A percentile compares a stretch with the other conserved stretches of the same genome.
phyloP scores from a whole-genome alignment of 768 basidiomycete species.

The Serendipita vermifera region DNA sequence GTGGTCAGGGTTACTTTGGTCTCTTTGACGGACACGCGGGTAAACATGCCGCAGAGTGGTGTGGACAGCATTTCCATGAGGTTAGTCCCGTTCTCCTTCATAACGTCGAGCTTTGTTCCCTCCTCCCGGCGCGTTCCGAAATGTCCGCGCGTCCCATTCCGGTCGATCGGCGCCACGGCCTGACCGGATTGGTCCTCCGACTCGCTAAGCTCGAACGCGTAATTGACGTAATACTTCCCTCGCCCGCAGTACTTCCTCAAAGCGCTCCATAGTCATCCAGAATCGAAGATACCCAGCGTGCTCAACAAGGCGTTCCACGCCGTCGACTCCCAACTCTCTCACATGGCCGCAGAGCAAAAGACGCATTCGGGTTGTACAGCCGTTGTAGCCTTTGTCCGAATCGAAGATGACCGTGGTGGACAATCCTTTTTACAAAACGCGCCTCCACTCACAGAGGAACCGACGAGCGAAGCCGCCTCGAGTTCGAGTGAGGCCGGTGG shows the following conservation, averaged over 20 bases:
- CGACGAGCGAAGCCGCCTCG: conserved; percentile 25
- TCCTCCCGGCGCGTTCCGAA: too few relatives aligned
- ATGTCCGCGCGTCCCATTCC: too few relatives aligned
- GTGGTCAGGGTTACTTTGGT: conserved; percentile 96
- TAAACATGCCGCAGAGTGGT: conserved; percentile 98
- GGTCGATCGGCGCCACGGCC: neutral
- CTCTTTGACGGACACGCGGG: conserved; percentile 98
- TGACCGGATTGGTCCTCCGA: neutral
- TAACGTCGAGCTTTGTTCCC: too few relatives aligned
- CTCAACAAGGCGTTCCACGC: conserved; percentile 90
- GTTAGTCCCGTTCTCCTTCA: conserved; percentile 29
- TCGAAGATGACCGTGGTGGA: conserved; percentile 67
- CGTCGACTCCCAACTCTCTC: conserved; percentile 74
- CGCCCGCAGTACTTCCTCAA: conserved; percentile 46
- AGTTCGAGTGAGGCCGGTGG: neutral
- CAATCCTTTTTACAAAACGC: conserved; percentile 59
- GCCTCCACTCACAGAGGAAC: conserved; percentile 25
- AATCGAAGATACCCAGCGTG: conserved; percentile 62
- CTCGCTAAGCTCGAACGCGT: neutral
- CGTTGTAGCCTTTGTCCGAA: conserved; percentile 85
- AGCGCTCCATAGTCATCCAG: conserved; percentile 47
- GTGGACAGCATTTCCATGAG: conserved; percentile 90
- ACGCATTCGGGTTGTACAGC: conserved; percentile 96
- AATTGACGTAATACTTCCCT: conserved; percentile 6
- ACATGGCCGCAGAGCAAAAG: conserved; percentile 77